These are phyloP conservation scores for Vigna angularis DNA, from an alignment of 306 rosid genomes.

Conservation along the genomic window DNA sequence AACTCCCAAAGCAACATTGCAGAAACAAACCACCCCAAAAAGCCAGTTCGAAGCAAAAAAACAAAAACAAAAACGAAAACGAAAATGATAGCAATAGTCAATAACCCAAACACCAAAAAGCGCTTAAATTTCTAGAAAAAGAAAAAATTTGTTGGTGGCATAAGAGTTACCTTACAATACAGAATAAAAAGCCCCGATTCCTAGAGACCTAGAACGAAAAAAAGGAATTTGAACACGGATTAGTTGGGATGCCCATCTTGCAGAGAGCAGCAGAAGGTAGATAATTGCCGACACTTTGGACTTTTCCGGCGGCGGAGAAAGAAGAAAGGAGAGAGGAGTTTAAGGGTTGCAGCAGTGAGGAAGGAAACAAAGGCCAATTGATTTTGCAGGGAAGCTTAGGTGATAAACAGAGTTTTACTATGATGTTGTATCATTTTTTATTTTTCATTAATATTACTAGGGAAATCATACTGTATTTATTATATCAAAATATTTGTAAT, in stretches of 20 bases:
- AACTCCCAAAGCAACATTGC: neutral
- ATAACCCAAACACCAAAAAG: neutral
- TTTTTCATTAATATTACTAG: too few relatives aligned
- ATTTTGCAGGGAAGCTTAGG: neutral
- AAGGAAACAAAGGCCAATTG: neutral
- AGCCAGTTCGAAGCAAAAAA: neutral
- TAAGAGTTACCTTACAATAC: neutral
- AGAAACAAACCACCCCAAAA: neutral
- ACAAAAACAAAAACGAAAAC: neutral
- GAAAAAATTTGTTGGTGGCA: neutral
- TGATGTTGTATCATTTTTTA: neutral
- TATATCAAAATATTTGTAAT: too few relatives aligned
- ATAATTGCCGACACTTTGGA: neutral
- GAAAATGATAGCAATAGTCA: neutral
- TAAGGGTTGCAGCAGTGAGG: constrained; percentile 4
- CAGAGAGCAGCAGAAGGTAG: neutral
- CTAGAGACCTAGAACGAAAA: neutral
- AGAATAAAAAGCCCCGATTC: constrained; percentile 5
- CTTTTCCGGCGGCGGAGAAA: neutral
- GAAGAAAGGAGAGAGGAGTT: neutral
- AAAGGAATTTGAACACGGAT: neutral
- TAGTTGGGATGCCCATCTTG: neutral
- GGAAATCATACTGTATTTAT: too few relatives aligned
- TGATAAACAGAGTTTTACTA: neutral
- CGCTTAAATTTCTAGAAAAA: neutral